Conservation (phyloP, 2,329 filamentous ascomycete genomes). For the Phialophora tarda region DNA sequence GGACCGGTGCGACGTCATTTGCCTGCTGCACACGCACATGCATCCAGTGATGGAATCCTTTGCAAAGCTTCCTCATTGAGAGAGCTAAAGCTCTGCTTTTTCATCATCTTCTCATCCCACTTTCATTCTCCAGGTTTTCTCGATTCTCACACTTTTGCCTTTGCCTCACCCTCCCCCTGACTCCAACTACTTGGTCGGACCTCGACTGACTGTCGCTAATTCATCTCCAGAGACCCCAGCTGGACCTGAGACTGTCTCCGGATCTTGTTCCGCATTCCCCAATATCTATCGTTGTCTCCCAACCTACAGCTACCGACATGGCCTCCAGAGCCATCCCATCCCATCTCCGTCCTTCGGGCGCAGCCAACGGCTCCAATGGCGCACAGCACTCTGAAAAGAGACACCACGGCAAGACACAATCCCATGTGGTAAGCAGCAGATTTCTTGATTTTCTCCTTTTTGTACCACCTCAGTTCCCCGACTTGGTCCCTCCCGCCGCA, state of each 20-base stretch:
- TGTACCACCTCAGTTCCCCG: slow-evolving; percentile 16
- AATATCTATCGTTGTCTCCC: not conserved
- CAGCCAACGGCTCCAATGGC: slow-evolving; percentile 42
- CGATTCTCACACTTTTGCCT: slow-evolving; percentile 10
- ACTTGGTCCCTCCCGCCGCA: slow-evolving; percentile 9
- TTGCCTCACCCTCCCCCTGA: not conserved
- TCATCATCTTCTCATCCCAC: slow-evolving; percentile 25
- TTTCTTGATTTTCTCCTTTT: slow-evolving; percentile 8
- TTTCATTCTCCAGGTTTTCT: slow-evolving; percentile 6
- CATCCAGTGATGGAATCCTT: not conserved
- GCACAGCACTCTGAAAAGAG: slow-evolving; percentile 49
- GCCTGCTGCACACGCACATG: slow-evolving; percentile 10
- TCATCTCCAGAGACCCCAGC: not conserved
- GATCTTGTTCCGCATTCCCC: slow-evolving; percentile 2
- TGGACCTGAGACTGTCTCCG: slow-evolving; percentile 7
- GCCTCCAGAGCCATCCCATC: slow-evolving; percentile 78
- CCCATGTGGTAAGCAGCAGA: slow-evolving; percentile 58
- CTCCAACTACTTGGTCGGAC: not conserved
- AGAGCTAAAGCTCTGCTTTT: slow-evolving; percentile 11
- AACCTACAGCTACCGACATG: slow-evolving; percentile 59
- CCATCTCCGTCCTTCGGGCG: slow-evolving; percentile 73
- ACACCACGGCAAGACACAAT: slow-evolving; percentile 62
- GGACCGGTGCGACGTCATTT: not conserved
- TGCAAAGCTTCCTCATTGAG: not conserved
- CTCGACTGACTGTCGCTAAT: slow-evolving; percentile 5